Conservation (phyloP, 148 eudicot species). For the Persicaria tinctoria region DNA sequence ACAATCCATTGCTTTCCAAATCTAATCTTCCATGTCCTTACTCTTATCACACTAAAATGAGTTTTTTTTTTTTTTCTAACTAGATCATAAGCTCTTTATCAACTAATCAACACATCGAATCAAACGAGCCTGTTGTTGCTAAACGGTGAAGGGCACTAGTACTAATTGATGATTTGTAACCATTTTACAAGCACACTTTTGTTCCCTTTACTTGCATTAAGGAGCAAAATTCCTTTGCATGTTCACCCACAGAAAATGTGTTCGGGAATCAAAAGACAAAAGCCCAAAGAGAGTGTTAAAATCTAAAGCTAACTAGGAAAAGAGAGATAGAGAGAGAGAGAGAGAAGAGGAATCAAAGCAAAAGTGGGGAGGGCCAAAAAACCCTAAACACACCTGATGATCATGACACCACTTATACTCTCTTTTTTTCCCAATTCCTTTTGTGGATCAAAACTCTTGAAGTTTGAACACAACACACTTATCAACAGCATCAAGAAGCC, state of each 20-base stretch:
- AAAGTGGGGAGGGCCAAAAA: neutral
- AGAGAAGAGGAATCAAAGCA: slow-evolving; percentile 9
- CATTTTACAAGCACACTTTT: slow-evolving; percentile 1
- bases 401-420: neutral
- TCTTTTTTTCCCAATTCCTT: neutral
- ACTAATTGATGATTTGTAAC: neutral
- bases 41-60: neutral
- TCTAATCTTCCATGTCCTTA: too few relatives aligned
- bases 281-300: slow-evolving; percentile 17
- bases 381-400: neutral
- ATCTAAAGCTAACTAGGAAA: neutral
- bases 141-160: neutral
- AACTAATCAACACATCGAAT: too few relatives aligned
- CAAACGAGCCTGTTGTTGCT: neutral
- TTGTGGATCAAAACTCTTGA: slow-evolving; percentile 28
- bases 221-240: neutral
- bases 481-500: slow-evolving; percentile 61
- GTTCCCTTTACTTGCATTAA: slow-evolving; percentile 10
- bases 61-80: neutral
- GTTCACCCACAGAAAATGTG: neutral
- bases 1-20: neutral
- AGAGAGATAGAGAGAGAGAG: neutral
- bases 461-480: slow-evolving; percentile 40
- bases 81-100: neutral
- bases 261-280: slow-evolving; percentile 14